Conservation (phyloP, 1,284 basidiomycete genomes). For the Ceratobasidium sp. region DNA sequence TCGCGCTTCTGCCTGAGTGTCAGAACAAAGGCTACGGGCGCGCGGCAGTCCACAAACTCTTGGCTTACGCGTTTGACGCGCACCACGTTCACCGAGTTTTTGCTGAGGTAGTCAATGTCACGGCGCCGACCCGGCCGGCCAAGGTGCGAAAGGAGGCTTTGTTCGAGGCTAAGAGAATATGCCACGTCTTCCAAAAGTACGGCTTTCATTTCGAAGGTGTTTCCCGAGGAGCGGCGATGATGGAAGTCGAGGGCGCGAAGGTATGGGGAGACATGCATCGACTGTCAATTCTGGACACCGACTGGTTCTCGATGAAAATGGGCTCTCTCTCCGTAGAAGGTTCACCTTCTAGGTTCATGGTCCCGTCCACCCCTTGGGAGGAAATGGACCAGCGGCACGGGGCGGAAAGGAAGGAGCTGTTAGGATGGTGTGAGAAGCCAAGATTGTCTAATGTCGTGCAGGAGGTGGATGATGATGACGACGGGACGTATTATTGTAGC, state of each 20-base stretch:
- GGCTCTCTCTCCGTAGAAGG: neutral
- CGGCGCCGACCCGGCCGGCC: neutral
- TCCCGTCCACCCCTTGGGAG: neutral
- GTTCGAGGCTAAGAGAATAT: constrained; percentile 6
- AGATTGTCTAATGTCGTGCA: neutral
- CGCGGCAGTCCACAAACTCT: constrained; percentile 11
- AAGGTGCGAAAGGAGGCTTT: neutral
- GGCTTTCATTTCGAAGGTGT: constrained; percentile 33
- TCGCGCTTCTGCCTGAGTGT: constrained; percentile 4
- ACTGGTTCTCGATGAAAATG: neutral
- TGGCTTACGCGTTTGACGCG: constrained; percentile 20
- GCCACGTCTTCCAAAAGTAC: constrained; percentile 16
- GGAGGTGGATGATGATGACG: neutral
- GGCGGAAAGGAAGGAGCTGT: constrained; percentile 6
- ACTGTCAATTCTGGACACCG: constrained; percentile 27
- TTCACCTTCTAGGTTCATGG: neutral
- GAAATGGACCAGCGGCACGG: constrained; percentile 13
- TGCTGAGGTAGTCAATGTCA: neutral
- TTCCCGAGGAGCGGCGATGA: neutral
- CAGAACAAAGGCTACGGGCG: constrained; percentile 1
- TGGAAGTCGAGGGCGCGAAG: neutral
- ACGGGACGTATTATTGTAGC: constrained; percentile 9
- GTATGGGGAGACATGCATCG: constrained; percentile 29
- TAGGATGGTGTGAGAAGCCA: neutral
- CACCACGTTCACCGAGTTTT: constrained; percentile 5